Conservation (phyloP, 805 yeast genomes). For the Yarrowia yakushimensis region DNA sequence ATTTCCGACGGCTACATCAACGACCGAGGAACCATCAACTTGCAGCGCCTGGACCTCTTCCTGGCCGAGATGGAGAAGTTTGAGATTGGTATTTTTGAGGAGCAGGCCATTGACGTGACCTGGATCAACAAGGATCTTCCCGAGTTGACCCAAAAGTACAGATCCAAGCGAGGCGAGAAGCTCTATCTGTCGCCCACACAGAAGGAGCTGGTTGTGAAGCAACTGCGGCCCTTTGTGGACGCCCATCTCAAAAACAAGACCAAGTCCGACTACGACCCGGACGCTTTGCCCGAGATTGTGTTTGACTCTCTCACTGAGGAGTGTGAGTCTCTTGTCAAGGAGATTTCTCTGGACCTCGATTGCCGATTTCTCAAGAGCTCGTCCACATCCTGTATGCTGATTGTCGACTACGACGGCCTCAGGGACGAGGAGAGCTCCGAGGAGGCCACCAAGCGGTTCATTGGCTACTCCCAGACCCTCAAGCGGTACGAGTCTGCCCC, state of each 20-base stretch:
- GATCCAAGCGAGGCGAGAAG: constrained; percentile 64
- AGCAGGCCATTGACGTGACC: constrained; percentile 71
- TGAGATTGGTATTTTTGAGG: constrained; percentile 83
- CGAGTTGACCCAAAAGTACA: constrained; percentile 29
- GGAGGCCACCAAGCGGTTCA: constrained; percentile 49
- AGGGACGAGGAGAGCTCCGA: constrained; percentile 62
- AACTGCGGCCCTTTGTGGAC: constrained; percentile 46
- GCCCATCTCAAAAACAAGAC: constrained; percentile 36
- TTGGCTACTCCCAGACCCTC: constrained; percentile 55
- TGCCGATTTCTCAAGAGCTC: constrained; percentile 17
- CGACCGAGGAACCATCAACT: constrained; percentile 75
- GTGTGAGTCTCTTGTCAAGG: constrained; percentile 27
- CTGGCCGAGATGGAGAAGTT: constrained; percentile 69
- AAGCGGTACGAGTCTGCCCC: constrained; percentile 40
- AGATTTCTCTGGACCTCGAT: constrained; percentile 10
- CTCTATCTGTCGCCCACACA: constrained; percentile 53
- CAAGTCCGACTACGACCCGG: constrained; percentile 19
- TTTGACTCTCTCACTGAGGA: constrained; percentile 31
- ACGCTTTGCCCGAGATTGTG: constrained; percentile 26
- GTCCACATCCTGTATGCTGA: constrained; percentile 27
- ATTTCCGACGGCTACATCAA: constrained; percentile 80
- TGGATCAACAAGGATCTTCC: constrained; percentile 89
- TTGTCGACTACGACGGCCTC: constrained; percentile 29
- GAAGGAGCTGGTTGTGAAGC: constrained; percentile 53
- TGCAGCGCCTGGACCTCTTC: constrained; percentile 70